Evolutionary conservation across 1,284 basidiomycete genomes (phyloP).

Genomic region (Puccinia novopanici): DNA sequence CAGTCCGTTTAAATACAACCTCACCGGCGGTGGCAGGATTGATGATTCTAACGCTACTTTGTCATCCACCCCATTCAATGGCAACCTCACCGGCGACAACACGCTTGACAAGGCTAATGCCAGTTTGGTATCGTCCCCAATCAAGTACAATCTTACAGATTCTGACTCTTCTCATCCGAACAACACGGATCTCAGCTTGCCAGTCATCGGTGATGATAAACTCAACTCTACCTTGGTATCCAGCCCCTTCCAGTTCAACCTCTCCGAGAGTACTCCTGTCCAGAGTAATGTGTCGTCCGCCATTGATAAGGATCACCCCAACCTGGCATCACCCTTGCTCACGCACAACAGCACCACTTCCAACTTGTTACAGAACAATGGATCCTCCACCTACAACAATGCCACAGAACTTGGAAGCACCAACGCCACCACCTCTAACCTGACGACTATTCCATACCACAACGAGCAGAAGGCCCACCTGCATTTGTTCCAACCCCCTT

Average conservation of each 20-base stretch:
- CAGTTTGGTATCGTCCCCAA: not conserved
- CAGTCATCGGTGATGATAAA: not conserved
- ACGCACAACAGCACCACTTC: not conserved
- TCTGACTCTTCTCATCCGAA: not conserved
- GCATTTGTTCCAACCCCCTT: slow-evolving; percentile 34
- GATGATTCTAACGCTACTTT: not conserved
- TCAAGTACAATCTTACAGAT: not conserved
- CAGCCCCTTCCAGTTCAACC: not conserved
- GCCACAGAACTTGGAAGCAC: not conserved
- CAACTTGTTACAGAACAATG: not conserved
- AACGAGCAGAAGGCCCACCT: slow-evolving; percentile 7
- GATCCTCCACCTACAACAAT: not conserved
- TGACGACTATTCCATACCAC: not conserved
- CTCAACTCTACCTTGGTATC: slow-evolving; percentile 14
- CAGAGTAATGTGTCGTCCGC: not conserved
- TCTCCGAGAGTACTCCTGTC: not conserved
- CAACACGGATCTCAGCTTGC: not conserved
- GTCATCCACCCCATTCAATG: not conserved
- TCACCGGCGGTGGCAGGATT: not conserved
- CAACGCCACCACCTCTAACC: not conserved
- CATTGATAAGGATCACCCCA: not conserved
- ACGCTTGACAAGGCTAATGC: not conserved
- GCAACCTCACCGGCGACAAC: not conserved
- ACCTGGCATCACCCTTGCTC: not conserved
- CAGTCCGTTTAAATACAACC: slow-evolving; percentile 12